Evolutionary conservation across 306 rosid species (phyloP), one percentile per base, ranked within the genome.

Genomic region (Alnus glutinosa): DNA sequence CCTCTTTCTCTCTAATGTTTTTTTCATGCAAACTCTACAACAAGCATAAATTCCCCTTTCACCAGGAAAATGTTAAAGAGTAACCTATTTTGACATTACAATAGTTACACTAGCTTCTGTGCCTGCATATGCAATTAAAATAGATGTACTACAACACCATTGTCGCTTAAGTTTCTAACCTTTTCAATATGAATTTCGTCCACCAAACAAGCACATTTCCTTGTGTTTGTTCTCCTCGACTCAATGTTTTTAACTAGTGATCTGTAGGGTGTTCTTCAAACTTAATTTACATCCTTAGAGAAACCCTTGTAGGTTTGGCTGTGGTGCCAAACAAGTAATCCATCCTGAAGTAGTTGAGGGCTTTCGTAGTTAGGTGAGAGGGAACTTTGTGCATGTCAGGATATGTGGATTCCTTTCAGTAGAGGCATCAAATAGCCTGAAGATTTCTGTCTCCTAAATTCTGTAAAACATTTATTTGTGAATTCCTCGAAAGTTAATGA

Each of bases 261-360:
- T 6, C 8, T 69, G 16, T 69, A 46, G 19, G 4, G 14, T 69
- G 14, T 0, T 69, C 52, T 39, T n/a, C n/a, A 9, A 44, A 36
- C 18, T 69, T 69, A 9, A 28, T 71, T 52, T 49, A 16, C 34
- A 59, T 75, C 69, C 23, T 49, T 75, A 48, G 36, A 70, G 74
- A 46, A 73, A 47, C 58, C 64, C 59, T 79, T 73, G 54, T 34
- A 7, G 55, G 16, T 74, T 74, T 77, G 28, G 52, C 59, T 51
- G 57, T 72, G 73, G 44, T 83, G 64, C 42, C 9, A 32, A 44
- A 57, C 37, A 13, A 58, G 61, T 1, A 37, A 78, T 13, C 18
- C 48, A 36, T 68, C 77, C 37, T 12, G 7, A 46, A 57, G 34
- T 18, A 30, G 77, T 23, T 57, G 57, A 46, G 32, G 58, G 37